A percentile compares a stretch with the other conserved stretches of the same genome.
phyloP scores from a whole-genome alignment of 2,329 filamentous ascomycete species.

The Fusarium illudens region DNA sequence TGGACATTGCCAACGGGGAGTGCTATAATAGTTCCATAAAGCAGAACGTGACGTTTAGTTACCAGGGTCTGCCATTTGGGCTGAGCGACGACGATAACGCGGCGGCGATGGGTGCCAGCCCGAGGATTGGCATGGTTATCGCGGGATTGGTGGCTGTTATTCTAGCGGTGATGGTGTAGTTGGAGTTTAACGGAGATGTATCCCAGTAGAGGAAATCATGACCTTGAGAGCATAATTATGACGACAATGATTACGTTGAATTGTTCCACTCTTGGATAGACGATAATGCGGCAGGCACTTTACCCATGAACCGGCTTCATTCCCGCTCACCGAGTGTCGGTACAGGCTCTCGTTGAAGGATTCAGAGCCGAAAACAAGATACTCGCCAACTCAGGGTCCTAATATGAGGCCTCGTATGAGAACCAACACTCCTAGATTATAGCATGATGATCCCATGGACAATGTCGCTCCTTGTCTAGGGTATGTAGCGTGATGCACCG shows the following conservation, averaged over 20 bases:
- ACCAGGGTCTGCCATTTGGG: slow-evolving; percentile 66
- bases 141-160: slow-evolving; percentile 31
- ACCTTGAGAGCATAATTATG: slow-evolving; percentile 1
- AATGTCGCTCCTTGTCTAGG: not conserved
- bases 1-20: slow-evolving; percentile 73
- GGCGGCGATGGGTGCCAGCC: slow-evolving; percentile 36
- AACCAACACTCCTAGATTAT: not conserved
- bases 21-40: slow-evolving; percentile 71
- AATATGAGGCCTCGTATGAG: slow-evolving; percentile 13
- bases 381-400: not conserved
- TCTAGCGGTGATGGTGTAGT: slow-evolving; percentile 37
- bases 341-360: not conserved
- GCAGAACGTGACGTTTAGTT: slow-evolving; percentile 77
- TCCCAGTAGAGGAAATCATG: not conserved
- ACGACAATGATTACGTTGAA: slow-evolving; percentile 9
- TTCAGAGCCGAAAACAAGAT: not conserved
- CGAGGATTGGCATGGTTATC: slow-evolving; percentile 29
- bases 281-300: not conserved
- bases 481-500: not conserved
- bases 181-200: not conserved
- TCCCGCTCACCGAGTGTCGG: not conserved
- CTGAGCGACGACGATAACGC: slow-evolving; percentile 47
- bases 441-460: not conserved
- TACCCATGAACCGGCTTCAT: not conserved
- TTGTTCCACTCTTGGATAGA: not conserved